Conservation (phyloP, 129 eudicot species). For the Arctium minus region DNA sequence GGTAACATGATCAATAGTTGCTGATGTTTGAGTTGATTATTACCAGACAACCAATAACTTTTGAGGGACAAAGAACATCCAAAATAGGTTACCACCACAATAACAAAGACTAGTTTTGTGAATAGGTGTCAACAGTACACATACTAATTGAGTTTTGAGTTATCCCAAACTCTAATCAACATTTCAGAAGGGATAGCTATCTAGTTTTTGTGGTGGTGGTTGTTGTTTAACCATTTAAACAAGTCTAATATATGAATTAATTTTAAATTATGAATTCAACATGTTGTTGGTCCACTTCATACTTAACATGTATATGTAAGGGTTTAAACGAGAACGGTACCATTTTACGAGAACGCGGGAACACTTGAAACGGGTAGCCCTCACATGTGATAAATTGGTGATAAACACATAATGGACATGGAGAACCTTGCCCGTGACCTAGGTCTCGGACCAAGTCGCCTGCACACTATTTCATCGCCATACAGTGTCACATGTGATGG, state of each 20-base stretch:
- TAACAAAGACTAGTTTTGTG: slow-evolving; percentile 9
- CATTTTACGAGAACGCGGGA: background rate
- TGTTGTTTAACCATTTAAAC: background rate
- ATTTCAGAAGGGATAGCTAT: background rate
- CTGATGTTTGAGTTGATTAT: slow-evolving; percentile 17
- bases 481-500: background rate
- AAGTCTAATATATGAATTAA: background rate
- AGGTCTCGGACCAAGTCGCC: too few relatives aligned
- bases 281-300: background rate
- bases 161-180: background rate
- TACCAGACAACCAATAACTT: slow-evolving; percentile 1
- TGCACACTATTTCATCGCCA: background rate
- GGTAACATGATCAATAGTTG: slow-evolving; percentile 7
- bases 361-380: background rate
- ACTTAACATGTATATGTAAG: background rate
- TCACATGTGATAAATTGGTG: too few relatives aligned
- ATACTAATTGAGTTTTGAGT: background rate
- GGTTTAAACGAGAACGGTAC: background rate
- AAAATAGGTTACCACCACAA: background rate
- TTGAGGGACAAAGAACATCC: background rate
- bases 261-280: background rate
- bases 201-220: background rate
- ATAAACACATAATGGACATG: too few relatives aligned
- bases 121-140: background rate
- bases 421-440: too few relatives aligned